Evolutionary conservation across 2,329 filamentous ascomycete genomes (phyloP).

Genomic region (Orbilia ellipsospora): DNA sequence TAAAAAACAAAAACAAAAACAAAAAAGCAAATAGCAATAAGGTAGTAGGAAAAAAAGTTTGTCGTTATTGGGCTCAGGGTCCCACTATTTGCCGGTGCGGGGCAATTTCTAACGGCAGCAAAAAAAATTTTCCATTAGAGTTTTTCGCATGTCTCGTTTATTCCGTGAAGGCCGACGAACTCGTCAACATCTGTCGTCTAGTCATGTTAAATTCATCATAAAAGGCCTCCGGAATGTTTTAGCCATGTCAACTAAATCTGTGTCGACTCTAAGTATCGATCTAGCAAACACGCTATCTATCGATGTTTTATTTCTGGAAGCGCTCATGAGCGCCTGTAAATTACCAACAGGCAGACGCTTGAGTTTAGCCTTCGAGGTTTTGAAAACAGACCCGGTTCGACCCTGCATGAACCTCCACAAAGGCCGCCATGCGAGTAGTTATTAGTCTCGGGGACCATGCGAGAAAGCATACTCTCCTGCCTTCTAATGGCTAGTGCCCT

Average conservation of each 20-base stretch:
- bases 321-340: constrained; percentile 19
- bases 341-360: constrained; percentile 16
- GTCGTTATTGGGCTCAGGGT: constrained; percentile 20
- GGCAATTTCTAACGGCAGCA: constrained; percentile 16
- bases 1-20: not conserved
- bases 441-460: constrained; percentile 3
- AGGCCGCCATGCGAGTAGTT: not conserved
- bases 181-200: not conserved
- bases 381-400: constrained; percentile 35
- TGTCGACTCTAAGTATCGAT: too few species aligned
- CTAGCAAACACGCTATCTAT: not conserved
- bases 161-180: constrained; percentile 13
- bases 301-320: constrained; percentile 28
- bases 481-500: constrained; percentile 13
- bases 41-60: not conserved
- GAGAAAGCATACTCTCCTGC: constrained; percentile 18
- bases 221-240: constrained; percentile 30
- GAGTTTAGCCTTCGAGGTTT: constrained; percentile 16
- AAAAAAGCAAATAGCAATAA: too few species aligned
- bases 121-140: constrained; percentile 4
- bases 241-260: not conserved
- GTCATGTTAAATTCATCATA: constrained; percentile 11
- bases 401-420: constrained; percentile 48
- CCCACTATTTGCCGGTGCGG: constrained; percentile 29
- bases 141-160: constrained; percentile 17